These are phyloP conservation scores for Schizosaccharomyces japonicus DNA, from an alignment of 805 yeast genomes.

Conservation along the genomic window DNA sequence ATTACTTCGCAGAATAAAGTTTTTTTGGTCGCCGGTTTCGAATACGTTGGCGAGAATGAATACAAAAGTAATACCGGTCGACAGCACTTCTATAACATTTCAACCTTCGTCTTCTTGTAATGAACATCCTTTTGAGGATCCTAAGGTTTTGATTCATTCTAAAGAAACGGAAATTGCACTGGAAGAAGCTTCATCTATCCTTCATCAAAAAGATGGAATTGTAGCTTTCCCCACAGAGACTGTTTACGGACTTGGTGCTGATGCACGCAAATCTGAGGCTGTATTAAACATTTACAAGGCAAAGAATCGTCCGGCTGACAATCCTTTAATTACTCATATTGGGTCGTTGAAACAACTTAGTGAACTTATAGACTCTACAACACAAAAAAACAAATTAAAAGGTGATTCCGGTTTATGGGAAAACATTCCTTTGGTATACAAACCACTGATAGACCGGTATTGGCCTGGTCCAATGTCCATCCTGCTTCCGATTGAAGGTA, in stretches of 20 bases:
- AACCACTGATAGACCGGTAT: slow-evolving; percentile 35
- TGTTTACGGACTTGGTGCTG: slow-evolving; percentile 86
- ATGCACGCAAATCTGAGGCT: slow-evolving; percentile 48
- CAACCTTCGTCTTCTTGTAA: not conserved
- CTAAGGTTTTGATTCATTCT: not conserved
- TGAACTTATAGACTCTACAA: slow-evolving; percentile 7
- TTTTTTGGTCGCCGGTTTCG: no score
- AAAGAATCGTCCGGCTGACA: slow-evolving; percentile 84
- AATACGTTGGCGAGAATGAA: not conserved
- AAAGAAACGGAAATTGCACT: not conserved
- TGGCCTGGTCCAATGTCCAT: slow-evolving; percentile 97
- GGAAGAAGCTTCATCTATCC: not conserved
- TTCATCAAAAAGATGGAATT: slow-evolving; percentile 16
- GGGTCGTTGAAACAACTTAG: slow-evolving; percentile 48
- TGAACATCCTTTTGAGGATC: not conserved
- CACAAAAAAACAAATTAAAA: slow-evolving; percentile 19
- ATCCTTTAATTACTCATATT: slow-evolving; percentile 78
- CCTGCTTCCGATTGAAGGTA: slow-evolving; percentile 36
- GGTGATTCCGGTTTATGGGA: slow-evolving; percentile 10
- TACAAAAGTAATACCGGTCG: not conserved
- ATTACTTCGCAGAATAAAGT: no score
- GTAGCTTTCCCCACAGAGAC: slow-evolving; percentile 95
- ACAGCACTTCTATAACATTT: not conserved
- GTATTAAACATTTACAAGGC: slow-evolving; percentile 62
- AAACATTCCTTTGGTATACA: slow-evolving; percentile 45